phyloP scores from a whole-genome alignment of 495 filamentous ascomycete genomes.

The Hyaloscypha variabilis region DNA sequence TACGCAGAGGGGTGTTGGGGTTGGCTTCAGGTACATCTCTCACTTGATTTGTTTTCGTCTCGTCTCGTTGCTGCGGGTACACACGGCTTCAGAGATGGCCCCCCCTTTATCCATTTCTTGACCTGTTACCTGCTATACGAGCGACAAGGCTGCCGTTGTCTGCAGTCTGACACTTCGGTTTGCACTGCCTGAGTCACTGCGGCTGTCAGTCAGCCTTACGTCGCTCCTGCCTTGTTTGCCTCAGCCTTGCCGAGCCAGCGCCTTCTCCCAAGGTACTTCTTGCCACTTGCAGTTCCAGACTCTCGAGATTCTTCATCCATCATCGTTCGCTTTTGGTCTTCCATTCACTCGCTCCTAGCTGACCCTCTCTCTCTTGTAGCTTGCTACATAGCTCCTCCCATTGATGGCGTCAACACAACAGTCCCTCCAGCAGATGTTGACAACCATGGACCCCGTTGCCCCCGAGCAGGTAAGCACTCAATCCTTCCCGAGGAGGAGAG shows the following conservation, averaged over 20 bases:
- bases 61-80: not conserved
- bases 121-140: not conserved
- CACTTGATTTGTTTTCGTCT: not conserved
- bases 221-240: not conserved
- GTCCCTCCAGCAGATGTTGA: not conserved
- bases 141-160: not conserved
- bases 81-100: not conserved
- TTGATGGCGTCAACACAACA: not conserved
- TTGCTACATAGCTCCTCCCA: not conserved
- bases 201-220: not conserved
- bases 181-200: not conserved
- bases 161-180: not conserved
- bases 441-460: conserved; percentile 6
- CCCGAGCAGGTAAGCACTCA: conserved; percentile 11
- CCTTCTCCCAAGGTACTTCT: not conserved
- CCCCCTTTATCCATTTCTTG: not conserved
- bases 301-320: not conserved
- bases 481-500: not conserved
- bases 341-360: conserved; percentile 5
- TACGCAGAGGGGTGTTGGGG: not conserved
- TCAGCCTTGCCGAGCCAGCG: not conserved
- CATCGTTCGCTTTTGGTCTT: not conserved
- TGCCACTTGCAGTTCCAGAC: not conserved
- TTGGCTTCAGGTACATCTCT: not conserved
- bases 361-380: not conserved